A percentile compares a stretch with the other conserved stretches of the same genome.
Conservation (phyloP, 2,329 filamentous ascomycete species). For the Arthroderma sp. region DNA sequence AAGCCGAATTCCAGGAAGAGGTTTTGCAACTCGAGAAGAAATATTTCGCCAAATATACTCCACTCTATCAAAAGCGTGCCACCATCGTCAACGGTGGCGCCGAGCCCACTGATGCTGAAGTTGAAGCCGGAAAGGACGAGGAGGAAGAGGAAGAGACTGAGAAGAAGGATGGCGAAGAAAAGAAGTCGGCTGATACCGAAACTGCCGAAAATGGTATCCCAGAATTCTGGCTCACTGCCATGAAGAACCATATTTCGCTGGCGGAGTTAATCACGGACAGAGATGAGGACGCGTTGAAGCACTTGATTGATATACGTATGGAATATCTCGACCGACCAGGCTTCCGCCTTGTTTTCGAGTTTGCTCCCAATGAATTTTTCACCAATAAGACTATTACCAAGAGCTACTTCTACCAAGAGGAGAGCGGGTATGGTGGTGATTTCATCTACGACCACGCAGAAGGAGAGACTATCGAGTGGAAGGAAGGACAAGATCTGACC, state of each 20-base stretch:
- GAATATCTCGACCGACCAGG: constrained; percentile 97
- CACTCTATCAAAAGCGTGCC: constrained; percentile 88
- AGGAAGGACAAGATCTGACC: constrained; percentile 81
- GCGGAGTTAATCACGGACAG: constrained; percentile 98
- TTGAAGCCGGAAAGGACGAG: constrained; percentile 72
- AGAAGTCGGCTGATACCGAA: constrained; percentile 32
- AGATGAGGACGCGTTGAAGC: constrained; percentile 85
- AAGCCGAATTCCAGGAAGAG: constrained; percentile 97
- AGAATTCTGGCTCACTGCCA: constrained; percentile 98
- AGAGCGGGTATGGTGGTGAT: constrained; percentile 95
- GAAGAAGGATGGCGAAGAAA: constrained; percentile 43
- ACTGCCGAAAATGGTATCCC: constrained; percentile 63
- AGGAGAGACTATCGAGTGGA: constrained; percentile 97
- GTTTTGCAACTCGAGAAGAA: constrained; percentile 98
- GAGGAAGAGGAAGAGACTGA: constrained; percentile 56
- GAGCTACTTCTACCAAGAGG: constrained; percentile 98
- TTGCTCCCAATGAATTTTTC: constrained; percentile 90
- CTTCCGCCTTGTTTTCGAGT: constrained; percentile 97
- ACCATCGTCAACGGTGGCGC: constrained; percentile 75
- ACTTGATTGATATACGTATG: constrained; percentile 88
- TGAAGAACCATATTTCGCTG: constrained; percentile 98
- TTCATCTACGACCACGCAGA: constrained; percentile 99
- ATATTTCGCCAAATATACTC: constrained; percentile 97
- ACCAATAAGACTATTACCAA: constrained; percentile 94
- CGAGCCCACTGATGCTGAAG: constrained; percentile 78